Evolutionary conservation across 192 early-diverging fungal species (phyloP).

Genomic region (Linnemannia zychae): DNA sequence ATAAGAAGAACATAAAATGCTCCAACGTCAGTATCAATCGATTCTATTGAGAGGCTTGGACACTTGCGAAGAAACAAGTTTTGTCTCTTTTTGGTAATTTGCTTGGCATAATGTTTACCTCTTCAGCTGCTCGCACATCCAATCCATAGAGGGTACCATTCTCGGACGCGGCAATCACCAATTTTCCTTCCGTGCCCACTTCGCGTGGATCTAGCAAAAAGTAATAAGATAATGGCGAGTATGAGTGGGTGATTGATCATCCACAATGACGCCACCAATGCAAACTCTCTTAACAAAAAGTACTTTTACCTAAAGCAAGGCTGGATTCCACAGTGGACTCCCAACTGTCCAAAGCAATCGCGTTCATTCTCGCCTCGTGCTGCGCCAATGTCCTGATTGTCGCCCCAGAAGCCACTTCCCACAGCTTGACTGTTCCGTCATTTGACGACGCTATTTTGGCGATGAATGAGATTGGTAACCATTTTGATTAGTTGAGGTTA

Average conservation of each 20-base stretch:
- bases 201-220: slow-evolving; percentile 64
- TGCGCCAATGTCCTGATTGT: slow-evolving; percentile 57
- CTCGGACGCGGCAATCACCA: slow-evolving; percentile 57
- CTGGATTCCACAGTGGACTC: slow-evolving; percentile 24
- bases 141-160: slow-evolving; percentile 58
- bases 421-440: slow-evolving; percentile 68
- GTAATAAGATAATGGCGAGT: too few relatives aligned
- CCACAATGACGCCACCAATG: neutral
- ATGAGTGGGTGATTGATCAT: neutral
- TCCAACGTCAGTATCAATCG: neutral
- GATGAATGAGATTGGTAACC: too few relatives aligned
- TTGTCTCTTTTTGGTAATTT: too few relatives aligned
- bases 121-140: slow-evolving; percentile 62
- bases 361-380: slow-evolving; percentile 41
- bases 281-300: too few relatives aligned
- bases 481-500: neutral
- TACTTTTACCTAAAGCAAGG: slow-evolving; percentile 38
- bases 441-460: slow-evolving; percentile 66
- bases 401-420: slow-evolving; percentile 67
- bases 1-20: neutral
- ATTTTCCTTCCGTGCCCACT: slow-evolving; percentile 61
- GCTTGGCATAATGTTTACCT: slow-evolving; percentile 48
- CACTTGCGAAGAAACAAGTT: too few relatives aligned
- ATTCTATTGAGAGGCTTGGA: neutral
- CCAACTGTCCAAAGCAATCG: slow-evolving; percentile 52